A percentile compares a stretch with the other conserved stretches of the same genome.
Conservation (phyloP, 2,329 filamentous ascomycete species). For the Xylariaceae sp. region DNA sequence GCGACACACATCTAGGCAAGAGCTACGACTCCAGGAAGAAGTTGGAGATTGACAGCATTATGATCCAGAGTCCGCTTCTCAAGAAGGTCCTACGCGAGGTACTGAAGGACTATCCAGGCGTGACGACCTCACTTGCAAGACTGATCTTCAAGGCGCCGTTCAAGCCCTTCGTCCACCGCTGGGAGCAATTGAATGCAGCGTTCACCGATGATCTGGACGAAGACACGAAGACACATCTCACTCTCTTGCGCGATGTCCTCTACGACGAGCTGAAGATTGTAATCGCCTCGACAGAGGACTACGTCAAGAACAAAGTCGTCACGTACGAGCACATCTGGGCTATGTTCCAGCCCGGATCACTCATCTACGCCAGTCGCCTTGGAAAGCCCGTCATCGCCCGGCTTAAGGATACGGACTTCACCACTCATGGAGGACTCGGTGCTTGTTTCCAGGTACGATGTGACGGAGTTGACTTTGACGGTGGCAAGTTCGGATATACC, state of each 20-base stretch:
- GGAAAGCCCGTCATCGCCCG: conserved; percentile 1
- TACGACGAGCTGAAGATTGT: conserved; percentile 37
- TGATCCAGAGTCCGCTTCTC: conserved; percentile 51
- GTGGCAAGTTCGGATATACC: conserved; percentile 30
- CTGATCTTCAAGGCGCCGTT: conserved; percentile 51
- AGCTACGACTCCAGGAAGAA: conserved; percentile 48
- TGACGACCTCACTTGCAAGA: conserved; percentile 47
- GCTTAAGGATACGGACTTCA: conserved; percentile 2
- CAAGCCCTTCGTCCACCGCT: conserved; percentile 53
- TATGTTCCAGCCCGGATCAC: conserved; percentile 11
- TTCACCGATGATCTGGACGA: conserved; percentile 33
- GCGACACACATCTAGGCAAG: not conserved
- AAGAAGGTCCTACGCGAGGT: conserved; percentile 46
- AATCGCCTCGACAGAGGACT: conserved; percentile 36
- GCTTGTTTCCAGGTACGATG: conserved; percentile 8
- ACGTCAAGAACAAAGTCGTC: conserved; percentile 6
- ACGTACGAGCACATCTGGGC: conserved; percentile 13
- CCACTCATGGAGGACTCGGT: not conserved
- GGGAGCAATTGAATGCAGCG: conserved; percentile 36
- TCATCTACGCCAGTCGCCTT: conserved; percentile 1
- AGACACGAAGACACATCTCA: conserved; percentile 33
- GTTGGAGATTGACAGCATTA: conserved; percentile 33
- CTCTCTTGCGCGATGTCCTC: conserved; percentile 36
- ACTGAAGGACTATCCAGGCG: conserved; percentile 46
- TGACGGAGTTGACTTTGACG: conserved; percentile 34